These are phyloP conservation scores for Xerocomellus chrysenteron DNA, from an alignment of 768 basidiomycete genomes.

Conservation along the genomic window DNA sequence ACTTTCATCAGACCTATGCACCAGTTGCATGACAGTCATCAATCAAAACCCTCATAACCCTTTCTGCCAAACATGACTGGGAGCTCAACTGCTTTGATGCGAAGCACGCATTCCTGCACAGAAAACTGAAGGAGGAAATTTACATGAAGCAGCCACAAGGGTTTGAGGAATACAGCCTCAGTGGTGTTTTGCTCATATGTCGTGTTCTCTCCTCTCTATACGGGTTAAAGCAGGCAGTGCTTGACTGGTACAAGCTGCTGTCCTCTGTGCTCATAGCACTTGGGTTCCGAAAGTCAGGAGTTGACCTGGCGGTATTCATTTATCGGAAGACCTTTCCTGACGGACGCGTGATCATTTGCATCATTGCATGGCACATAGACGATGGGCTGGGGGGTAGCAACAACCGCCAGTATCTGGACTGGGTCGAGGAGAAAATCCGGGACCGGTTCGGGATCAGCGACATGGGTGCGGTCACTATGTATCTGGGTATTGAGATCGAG, in stretches of 20 bases:
- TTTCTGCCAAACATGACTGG: neutral
- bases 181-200: neutral
- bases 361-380: conserved; percentile 9
- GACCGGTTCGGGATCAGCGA: no score
- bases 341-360: neutral
- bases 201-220: neutral
- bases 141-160: conserved; percentile 39
- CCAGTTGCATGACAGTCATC: conserved; percentile 7
- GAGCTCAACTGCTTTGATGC: conserved; percentile 8
- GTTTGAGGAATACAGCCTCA: conserved; percentile 16
- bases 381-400: neutral
- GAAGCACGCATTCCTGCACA: neutral
- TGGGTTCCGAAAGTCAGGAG: neutral
- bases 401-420: neutral
- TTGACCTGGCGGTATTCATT: neutral
- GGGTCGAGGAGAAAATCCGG: no score
- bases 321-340: neutral
- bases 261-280: neutral
- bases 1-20: conserved; percentile 17
- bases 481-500: neutral
- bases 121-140: conserved; percentile 18
- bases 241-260: neutral
- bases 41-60: neutral
- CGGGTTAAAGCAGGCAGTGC: conserved; percentile 1
- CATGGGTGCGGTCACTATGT: no score